phyloP scores from a whole-genome alignment of 164 flowering plant genomes.

The Taxillus chinensis region DNA sequence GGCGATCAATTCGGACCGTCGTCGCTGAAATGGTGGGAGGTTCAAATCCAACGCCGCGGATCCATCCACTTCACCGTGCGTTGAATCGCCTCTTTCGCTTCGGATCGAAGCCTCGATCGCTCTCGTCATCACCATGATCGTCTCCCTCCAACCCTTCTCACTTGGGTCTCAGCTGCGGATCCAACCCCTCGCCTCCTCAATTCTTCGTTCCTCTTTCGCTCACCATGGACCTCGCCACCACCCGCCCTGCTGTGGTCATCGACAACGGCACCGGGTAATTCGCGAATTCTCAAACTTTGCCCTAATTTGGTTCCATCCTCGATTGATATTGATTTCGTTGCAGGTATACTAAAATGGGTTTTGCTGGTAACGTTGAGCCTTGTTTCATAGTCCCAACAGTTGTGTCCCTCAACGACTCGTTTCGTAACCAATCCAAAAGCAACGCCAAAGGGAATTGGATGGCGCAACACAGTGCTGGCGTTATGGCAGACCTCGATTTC shows the following conservation, averaged over 20 bases:
- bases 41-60: background rate
- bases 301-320: too few species aligned
- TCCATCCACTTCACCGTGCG: constrained; percentile 11
- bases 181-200: constrained; percentile 13
- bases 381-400: constrained; percentile 73
- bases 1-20: background rate
- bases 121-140: constrained; percentile 25
- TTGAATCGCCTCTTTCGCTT: constrained; percentile 40
- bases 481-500: constrained; percentile 98
- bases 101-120: constrained; percentile 18
- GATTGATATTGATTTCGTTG: constrained; percentile 5
- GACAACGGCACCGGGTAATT: constrained; percentile 90
- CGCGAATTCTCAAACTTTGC: background rate
- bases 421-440: constrained; percentile 53
- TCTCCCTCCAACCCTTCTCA: constrained; percentile 11
- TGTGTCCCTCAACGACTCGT: constrained; percentile 87
- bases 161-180: constrained; percentile 50
- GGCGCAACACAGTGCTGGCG: constrained; percentile 90
- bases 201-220: constrained; percentile 2
- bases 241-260: constrained; percentile 95
- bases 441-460: constrained; percentile 64
- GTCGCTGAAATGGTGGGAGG: constrained; percentile 28
- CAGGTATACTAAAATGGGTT: constrained; percentile 95
- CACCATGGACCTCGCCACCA: constrained; percentile 63
- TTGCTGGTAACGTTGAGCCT: constrained; percentile 87